These are phyloP conservation scores for Ophiocordyceps sinensis DNA, from an alignment of 2,329 filamentous ascomycete genomes.

Conservation along the genomic window DNA sequence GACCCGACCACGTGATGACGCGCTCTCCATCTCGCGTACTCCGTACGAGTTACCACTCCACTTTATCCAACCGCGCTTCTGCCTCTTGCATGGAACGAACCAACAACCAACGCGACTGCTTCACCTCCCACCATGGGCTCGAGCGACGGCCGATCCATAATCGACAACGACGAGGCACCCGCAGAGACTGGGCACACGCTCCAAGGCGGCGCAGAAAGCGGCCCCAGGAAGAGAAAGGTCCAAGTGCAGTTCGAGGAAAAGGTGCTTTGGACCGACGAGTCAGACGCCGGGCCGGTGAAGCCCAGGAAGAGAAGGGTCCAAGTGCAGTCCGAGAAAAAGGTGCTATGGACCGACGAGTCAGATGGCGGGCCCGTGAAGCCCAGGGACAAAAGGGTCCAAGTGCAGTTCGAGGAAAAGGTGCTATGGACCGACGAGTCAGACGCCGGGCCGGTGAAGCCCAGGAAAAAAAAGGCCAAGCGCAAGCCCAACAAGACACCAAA, in stretches of 20 bases:
- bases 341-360: constrained; percentile 44
- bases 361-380: constrained; percentile 42
- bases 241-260: constrained; percentile 24
- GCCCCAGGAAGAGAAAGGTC: constrained; percentile 21
- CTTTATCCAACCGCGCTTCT: not conserved
- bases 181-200: constrained; percentile 8
- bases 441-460: constrained; percentile 41
- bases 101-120: too few relatives aligned
- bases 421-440: constrained; percentile 47
- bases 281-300: constrained; percentile 42
- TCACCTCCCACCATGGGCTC: not conserved
- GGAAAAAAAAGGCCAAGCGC: constrained; percentile 17
- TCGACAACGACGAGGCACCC: constrained; percentile 10
- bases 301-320: constrained; percentile 25
- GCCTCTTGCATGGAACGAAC: too few relatives aligned
- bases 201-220: constrained; percentile 2
- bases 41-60: too few relatives aligned
- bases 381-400: constrained; percentile 22
- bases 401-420: constrained; percentile 26
- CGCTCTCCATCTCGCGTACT: too few relatives aligned
- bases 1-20: too few relatives aligned
- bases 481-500: constrained; percentile 13
- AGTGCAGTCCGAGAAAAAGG: constrained; percentile 24
- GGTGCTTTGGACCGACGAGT: constrained; percentile 43
- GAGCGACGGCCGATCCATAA: constrained; percentile 3